Conservation (phyloP, 169 alveolate genomes). For the Plasmodium coatneyi region DNA sequence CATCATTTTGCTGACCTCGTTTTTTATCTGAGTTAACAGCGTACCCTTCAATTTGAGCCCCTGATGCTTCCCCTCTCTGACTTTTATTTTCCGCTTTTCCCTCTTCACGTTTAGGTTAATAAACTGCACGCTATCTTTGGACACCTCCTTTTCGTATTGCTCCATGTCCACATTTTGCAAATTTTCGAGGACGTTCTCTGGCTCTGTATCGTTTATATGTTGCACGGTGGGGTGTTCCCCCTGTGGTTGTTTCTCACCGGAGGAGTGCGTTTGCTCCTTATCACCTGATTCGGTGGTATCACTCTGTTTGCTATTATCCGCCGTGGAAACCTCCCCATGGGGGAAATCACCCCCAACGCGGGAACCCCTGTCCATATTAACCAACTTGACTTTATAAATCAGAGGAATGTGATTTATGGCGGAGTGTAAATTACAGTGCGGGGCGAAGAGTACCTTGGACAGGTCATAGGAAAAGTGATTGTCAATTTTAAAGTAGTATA, state of each 20-base stretch:
- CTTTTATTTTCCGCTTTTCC: slow-evolving; percentile 41
- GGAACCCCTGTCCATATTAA: slow-evolving; percentile 10
- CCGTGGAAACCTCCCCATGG: background rate
- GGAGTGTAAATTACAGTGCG: slow-evolving; percentile 32
- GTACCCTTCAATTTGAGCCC: slow-evolving; percentile 44
- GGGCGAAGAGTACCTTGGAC: slow-evolving; percentile 38
- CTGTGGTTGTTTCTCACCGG: background rate
- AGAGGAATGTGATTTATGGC: slow-evolving; percentile 57
- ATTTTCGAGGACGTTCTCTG: slow-evolving; percentile 17
- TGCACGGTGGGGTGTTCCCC: background rate
- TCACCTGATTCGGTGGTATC: background rate
- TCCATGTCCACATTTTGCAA: slow-evolving; percentile 69
- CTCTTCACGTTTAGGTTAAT: slow-evolving; percentile 45
- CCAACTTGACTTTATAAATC: slow-evolving; percentile 25
- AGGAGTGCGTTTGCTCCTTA: background rate
- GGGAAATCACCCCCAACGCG: background rate
- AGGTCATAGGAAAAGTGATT: slow-evolving; percentile 30
- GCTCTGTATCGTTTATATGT: slow-evolving; percentile 21
- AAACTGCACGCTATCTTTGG: slow-evolving; percentile 51
- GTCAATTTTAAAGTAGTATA: slow-evolving; percentile 38
- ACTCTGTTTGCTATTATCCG: background rate
- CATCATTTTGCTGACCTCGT: slow-evolving; percentile 9
- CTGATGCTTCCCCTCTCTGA: slow-evolving; percentile 16
- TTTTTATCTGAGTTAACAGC: slow-evolving; percentile 33
- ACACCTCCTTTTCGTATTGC: slow-evolving; percentile 27